Base-by-base conservation (phyloP, 176 grass and related monocot genomes). In the Carex littledalei region DNA sequence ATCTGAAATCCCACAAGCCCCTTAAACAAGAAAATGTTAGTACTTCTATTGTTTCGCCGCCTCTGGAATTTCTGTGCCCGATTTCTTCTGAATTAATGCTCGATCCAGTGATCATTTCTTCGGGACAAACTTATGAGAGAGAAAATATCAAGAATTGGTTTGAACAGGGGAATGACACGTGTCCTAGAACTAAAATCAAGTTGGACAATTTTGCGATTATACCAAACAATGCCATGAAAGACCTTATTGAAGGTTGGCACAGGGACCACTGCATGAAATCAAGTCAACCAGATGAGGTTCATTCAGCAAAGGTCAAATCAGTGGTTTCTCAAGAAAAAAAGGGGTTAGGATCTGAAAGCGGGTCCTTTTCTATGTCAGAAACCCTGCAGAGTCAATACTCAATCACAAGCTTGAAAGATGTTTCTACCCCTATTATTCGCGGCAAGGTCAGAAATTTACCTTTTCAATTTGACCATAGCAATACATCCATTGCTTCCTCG, bases 71-170 rank as follows among this genome's bases (percentile, higher is more conserved):
- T 61, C 89, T 86, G 74, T 99, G 96, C 90, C 96, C 96, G 58
- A 88, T 95, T 84, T 99, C 96, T 88, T 88, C 85, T 61, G 91
- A 80, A 72, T 43, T 99, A 81, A 99, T 99, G 96, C 69, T 81
- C 79, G 88, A 99, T 89, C 96, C 96, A 74, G 96, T 99, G 22
- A 88, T 95, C 89, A 95, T 95, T 92, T 69, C 88, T 74, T 95
- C 96, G 63, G 93, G 96, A 81, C 93, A 91, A 88, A 99, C 96
- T 80, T 99, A 89, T 75, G 96, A 99, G 90, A 93, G 91, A 80
- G 83, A 88, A 81, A 88, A 79, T 63, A 99, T 99, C 47, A 87
- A 95, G 76, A 99, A 89, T 77, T 99, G 96, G 96, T 99, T 99
- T 80, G 73, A 68, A 78, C 88, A 95, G 80, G 96, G 96, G 67